Evolutionary conservation across 805 yeast species (phyloP), one percentile per base, ranked within the genome.

Genomic region (Saccharomycopsis javanensis): DNA sequence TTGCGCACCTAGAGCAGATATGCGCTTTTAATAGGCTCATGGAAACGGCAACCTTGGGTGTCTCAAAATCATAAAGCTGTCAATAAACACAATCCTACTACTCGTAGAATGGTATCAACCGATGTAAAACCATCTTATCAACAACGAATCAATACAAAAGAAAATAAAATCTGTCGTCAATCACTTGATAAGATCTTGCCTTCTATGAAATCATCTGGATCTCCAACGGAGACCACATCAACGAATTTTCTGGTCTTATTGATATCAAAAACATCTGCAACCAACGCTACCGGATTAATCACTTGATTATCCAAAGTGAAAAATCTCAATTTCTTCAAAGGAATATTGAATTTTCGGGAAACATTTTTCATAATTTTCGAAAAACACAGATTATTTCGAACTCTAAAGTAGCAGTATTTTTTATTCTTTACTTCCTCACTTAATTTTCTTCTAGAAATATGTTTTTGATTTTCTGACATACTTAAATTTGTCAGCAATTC

Each of bases 131-230:
- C n/a, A n/a, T n/a, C n/a, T n/a, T n/a, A n/a, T n/a, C n/a, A n/a
- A n/a, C n/a, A n/a, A n/a, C n/a, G n/a, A n/a, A n/a, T n/a, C n/a
- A n/a, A n/a, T n/a, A n/a, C n/a, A n/a, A n/a, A n/a, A 34, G 4
- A 35, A n/a, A n/a, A 35, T 23, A 42, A 15, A 42, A 20, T 20
- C 13, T 15, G 25, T 20, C 28, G 25, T 11, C 11, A 16, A 20
- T 42, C 48, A 20, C 48, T 42, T 23, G 48, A 42, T n/a, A 42
- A 42, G n/a, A 42, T 42, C 6, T 42, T 42, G 3, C 48, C 48
- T 20, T 42, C 48, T 11, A 42, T 42, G 48, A 42, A 42, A 42
- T 42, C 48, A 42, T 42, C 48, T 8, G 48, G 48, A 42, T 42
- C 48, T 8, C 25, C 48, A 2, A 42, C 48, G 8, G 48, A 20